Percentiles rank a stretch among this genome's conserved stretches.
phyloP scores from a whole-genome alignment of 192 early-diverging fungal species.

The Coemansia sp. region DNA sequence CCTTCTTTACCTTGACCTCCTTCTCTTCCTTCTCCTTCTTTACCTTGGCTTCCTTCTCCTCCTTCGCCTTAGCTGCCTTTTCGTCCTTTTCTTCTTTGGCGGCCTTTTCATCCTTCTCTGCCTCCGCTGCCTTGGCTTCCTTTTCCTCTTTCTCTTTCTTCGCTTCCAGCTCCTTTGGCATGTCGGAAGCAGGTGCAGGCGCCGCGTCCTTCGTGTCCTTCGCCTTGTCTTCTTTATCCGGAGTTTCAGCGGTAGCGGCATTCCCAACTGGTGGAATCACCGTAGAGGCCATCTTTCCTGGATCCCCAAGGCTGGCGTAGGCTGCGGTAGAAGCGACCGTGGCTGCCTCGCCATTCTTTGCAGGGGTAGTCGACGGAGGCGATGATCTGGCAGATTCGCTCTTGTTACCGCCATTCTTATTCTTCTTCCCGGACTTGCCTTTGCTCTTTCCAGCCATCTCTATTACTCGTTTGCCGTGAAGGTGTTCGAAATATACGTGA shows the following conservation, averaged over 20 bases:
- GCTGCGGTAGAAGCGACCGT: slow-evolving; percentile 11
- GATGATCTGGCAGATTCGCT: background rate
- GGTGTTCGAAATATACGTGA: background rate
- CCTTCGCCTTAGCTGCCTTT: background rate
- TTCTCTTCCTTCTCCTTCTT: slow-evolving; percentile 6
- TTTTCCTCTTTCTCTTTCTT: slow-evolving; percentile 7
- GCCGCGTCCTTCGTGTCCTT: slow-evolving; percentile 19
- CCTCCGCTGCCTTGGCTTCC: slow-evolving; percentile 2
- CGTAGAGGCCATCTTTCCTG: slow-evolving; percentile 19
- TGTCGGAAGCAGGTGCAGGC: slow-evolving; percentile 10
- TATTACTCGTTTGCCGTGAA: background rate
- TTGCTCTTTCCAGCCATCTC: slow-evolving; percentile 35
- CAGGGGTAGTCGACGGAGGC: slow-evolving; percentile 4
- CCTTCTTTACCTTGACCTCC: slow-evolving; percentile 5
- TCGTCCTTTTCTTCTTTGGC: background rate
- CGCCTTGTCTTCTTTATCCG: slow-evolving; percentile 15
- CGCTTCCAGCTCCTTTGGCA: slow-evolving; percentile 11
- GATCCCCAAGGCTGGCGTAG: slow-evolving; percentile 16
- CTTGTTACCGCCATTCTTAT: slow-evolving; percentile 2
- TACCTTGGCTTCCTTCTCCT: slow-evolving; percentile 5
- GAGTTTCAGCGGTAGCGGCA: slow-evolving; percentile 3
- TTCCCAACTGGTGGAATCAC: slow-evolving; percentile 21
- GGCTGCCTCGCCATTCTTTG: slow-evolving; percentile 14
- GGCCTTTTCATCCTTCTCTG: slow-evolving; percentile 7
- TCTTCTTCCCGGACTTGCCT: slow-evolving; percentile 27